These are phyloP conservation scores for Camellia oleifera DNA, from an alignment of 179 eudicot genomes.

Conservation along the genomic window DNA sequence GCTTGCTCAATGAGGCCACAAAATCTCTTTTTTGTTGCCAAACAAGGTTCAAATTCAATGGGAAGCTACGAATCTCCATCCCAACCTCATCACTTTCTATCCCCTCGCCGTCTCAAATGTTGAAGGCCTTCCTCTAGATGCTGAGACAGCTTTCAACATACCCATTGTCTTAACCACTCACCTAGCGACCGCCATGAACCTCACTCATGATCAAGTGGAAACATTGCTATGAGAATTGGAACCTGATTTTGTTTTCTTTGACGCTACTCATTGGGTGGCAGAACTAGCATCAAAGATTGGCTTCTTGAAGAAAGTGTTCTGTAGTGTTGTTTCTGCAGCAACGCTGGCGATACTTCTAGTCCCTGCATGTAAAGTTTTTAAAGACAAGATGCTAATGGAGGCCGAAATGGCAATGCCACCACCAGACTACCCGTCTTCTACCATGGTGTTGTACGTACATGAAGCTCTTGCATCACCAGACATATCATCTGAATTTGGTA, in stretches of 20 bases:
- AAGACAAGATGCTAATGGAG: conserved; percentile 25
- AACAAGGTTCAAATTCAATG: conserved; percentile 37
- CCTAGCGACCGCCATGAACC: conserved; percentile 65
- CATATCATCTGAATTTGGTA: conserved; percentile 39
- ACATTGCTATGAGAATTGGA: conserved; percentile 9
- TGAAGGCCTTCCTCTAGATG: conserved; percentile 49
- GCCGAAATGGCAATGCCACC: conserved; percentile 50
- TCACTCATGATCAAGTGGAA: conserved; percentile 40
- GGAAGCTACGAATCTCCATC: conserved; percentile 33
- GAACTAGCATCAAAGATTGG: conserved; percentile 36
- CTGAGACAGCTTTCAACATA: conserved; percentile 72
- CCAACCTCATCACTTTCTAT: conserved; percentile 44
- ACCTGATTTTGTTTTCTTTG: conserved; percentile 58
- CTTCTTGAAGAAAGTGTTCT: conserved; percentile 43
- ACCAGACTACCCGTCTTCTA: conserved; percentile 58
- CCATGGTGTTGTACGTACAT: conserved; percentile 34
- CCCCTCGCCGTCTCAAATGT: conserved; percentile 36
- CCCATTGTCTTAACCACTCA: conserved; percentile 37
- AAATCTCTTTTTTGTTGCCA: conserved; percentile 52
- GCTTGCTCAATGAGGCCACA: conserved; percentile 60
- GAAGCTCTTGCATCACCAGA: conserved; percentile 38
- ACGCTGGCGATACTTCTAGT: conserved; percentile 47
- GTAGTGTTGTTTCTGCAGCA: conserved; percentile 61
- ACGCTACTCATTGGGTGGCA: conserved; percentile 61
- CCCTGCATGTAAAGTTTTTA: conserved; percentile 34